Base-by-base conservation (phyloP, 1,284 basidiomycete species). In the Irpex lacteus region DNA sequence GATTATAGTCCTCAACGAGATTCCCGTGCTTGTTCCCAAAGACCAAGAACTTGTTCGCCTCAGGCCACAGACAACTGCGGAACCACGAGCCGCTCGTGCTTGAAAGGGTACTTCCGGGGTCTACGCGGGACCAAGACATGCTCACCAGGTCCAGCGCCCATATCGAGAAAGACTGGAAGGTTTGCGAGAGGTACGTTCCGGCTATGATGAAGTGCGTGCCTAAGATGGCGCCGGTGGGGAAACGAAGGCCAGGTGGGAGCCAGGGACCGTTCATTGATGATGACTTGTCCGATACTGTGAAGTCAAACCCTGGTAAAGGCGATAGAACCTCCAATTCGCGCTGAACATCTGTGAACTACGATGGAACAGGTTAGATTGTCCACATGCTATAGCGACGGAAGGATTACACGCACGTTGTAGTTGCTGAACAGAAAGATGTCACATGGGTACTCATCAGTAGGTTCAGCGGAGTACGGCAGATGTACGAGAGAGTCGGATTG, bases 301-400 rank as follows among this genome's bases (percentile, higher is more conserved):
- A 91, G 69, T 89, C 86, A n/a, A 82, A 80, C 67, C 86, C 84
- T 0, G 91, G 89, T 21, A 88, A 80, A 0, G 93, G 92, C 4
- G 89, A 87, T 71, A 97, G 87, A 32, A 96, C 84, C 78, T 97
- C 94, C 50, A 98, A 84, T 74, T 97, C 94, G 55, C 96, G 90
- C 71, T 94, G 92, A 63, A 98, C 96, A 74, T 96, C 94, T 65
- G 94, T 95, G 78, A 96, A 96, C 90, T 96, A 67, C 75, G 68
- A 72, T n/a, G 74, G n/a, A 40, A 19, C 21, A 18, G 26, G 58
- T 58, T 44, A 54, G 18, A 52, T 59, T 4, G 21, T 52, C 37
- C 32, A 66, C 21, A 66, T 52, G 38, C 6, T 13, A 15, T 15
- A 44, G 26, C 56, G 15, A 38, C 37, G 49, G 53, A 26, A 40